Evolutionary conservation across 768 basidiomycete species (phyloP).

Genomic region (Phlebiopsis gigantea): DNA sequence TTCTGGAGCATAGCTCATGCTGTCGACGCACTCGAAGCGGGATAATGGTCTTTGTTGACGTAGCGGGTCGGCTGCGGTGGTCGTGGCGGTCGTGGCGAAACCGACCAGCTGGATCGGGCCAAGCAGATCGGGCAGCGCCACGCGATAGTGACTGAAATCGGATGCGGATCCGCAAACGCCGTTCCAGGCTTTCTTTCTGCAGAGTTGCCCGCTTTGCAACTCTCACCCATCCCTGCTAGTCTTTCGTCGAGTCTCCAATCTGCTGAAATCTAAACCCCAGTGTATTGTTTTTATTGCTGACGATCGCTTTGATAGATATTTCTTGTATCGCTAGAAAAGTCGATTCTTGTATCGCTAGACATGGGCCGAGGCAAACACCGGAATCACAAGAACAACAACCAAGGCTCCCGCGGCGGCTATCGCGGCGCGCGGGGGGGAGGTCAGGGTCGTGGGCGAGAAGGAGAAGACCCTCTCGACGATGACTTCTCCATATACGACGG

Average conservation of each 20-base stretch:
- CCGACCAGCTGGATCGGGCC: neutral
- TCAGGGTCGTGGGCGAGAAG: conserved; percentile 21
- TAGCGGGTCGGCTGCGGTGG: neutral
- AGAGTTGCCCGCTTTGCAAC: neutral
- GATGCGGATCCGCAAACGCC: neutral
- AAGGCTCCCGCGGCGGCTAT: conserved; percentile 10
- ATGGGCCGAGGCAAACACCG: conserved; percentile 19
- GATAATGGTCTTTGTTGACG: neutral
- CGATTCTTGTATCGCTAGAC: conserved; percentile 11
- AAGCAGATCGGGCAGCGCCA: neutral
- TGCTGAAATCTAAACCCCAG: neutral
- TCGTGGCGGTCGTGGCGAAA: neutral
- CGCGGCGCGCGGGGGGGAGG: conserved; percentile 22
- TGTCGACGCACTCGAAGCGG: neutral
- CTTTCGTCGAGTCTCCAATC: neutral
- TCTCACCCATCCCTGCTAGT: no score
- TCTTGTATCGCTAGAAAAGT: conserved; percentile 14
- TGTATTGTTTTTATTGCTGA: neutral
- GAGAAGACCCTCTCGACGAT: conserved; percentile 15
- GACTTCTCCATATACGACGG: conserved; percentile 15
- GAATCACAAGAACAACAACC: conserved; percentile 8
- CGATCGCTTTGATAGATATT: neutral
- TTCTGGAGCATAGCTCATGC: conserved; percentile 1
- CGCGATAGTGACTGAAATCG: neutral
- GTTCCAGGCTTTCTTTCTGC: neutral